Base-by-base conservation (phyloP, 352 stramenopile genomes). In the Plasmopara halstedii region DNA sequence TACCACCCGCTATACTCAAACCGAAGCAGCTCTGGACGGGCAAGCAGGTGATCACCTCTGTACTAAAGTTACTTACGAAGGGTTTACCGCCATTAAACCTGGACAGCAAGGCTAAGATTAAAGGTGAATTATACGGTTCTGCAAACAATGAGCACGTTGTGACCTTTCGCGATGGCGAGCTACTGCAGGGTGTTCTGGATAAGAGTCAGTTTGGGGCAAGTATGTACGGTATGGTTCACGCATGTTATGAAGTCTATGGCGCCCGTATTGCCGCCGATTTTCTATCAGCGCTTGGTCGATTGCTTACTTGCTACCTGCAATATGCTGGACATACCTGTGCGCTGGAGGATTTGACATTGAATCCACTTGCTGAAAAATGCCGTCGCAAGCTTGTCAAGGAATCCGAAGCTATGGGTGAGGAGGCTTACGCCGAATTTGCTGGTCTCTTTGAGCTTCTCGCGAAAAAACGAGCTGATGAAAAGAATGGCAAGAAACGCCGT, bases 161-260 rank as follows among this genome's bases (percentile, higher is more conserved):
- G 10, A 75, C 98, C 27, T 88, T 99, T 51, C 81, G 94, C 31
- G 87, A 98, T 53, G 94, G 95, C 27, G 92, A 98, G 52, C 51
- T 99, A 49, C 68, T 98, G 13, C 85, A 96, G 52, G 97, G 97
- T 62, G 85, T 99, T 35, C 77, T 99, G 18, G 97, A 99, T 68
- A 99, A 99, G 78, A 93, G 83, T 52, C 93, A 98, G 36, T 99
- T 99, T 69, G 97, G 97, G 51, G 94, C 96, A 2, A 96, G 95
- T 21, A 97, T 98, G 60, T 96, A 98, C 66, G 97, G 95, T 35
- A 78, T 99, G 18, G 94, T 99, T 2, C 97, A 99, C 69, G 88
- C 91, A 25, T 89, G 97, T 13, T 98, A 98, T 58, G 84, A 94
- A 59, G 74, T 91, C 37, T 96, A 94, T 46, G 77, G 85, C 15